Evolutionary conservation across 352 stramenopile species (phyloP).

Genomic region (Phytopythium boreale): DNA sequence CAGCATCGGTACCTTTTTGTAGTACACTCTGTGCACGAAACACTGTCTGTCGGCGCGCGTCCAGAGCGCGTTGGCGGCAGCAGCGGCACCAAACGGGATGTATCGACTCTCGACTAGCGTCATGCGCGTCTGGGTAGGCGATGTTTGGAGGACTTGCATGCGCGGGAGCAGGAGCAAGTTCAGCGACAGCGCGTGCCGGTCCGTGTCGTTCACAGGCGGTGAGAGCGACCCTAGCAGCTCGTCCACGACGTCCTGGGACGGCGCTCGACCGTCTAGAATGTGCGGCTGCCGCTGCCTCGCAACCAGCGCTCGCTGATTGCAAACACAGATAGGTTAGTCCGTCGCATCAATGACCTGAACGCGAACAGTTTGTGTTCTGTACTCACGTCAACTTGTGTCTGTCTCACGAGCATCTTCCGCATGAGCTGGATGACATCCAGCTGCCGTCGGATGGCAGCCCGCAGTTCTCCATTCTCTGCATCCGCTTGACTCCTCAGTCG

Average conservation of each 20-base stretch:
- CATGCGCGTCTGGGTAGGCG: neutral
- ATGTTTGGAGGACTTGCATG: neutral
- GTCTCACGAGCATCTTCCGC: constrained; percentile 1
- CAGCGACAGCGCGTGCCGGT: neutral
- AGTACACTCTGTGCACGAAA: constrained; percentile 1
- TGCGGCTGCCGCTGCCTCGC: neutral
- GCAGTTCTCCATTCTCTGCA: neutral
- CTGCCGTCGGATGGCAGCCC: neutral
- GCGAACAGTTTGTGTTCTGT: neutral
- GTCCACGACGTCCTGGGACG: neutral
- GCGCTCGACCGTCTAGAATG: neutral
- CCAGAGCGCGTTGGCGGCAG: neutral
- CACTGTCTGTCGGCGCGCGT: neutral
- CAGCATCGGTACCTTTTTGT: constrained; percentile 3
- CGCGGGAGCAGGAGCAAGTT: neutral
- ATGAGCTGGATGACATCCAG: neutral
- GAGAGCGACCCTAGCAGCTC: neutral
- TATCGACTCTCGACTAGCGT: neutral
- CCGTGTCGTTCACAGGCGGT: too few relatives aligned
- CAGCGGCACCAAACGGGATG: neutral
- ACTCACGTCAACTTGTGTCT: constrained; percentile 2
- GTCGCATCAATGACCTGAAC: too few relatives aligned
- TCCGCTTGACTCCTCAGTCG: neutral
- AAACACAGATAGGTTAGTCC: neutral
- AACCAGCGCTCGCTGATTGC: neutral